Base-by-base conservation (phyloP, 75 land plant genomes). In the Pseudotsuga menziesii region DNA sequence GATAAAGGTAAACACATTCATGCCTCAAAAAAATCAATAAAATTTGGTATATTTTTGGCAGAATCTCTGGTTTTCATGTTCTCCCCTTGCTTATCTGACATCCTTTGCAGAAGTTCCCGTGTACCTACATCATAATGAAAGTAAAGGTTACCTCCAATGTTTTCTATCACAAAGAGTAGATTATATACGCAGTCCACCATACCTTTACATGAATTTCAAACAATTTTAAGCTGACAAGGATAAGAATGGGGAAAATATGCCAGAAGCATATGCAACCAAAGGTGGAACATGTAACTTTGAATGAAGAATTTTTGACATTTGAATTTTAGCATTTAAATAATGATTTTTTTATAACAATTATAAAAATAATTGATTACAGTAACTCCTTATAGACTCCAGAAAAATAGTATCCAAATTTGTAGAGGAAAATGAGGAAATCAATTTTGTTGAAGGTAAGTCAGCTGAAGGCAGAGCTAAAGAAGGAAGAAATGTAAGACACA, bases 51-150 rank as follows among this genome's bases (percentile, higher is more conserved):
- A 20, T 91, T 91, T 72, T 87, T 84, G n/a, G 88, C 92, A 76
- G 99, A 96, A 81, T 96, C 89, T 36, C 77, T 78, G 58, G 94
- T 78, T 73, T 84, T 81, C 99, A 96, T 96, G 73, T 78, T 74
- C 75, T 56, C 78, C 27, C 99, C 99, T 75, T 96, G 99, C 87
- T 91, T 94, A 78, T 87, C 89, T 56, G 99, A 94, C 14, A 96
- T 77, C 29, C 70, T 89, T 44, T 86, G 85, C 61, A 96, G 69
- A 22, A 96, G 59, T 55, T 96, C 96, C 72, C 91, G 94, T 39
- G 83, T 90, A 11, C 99, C 99, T 96, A 87, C 61, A 84, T 19
- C 66, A 73, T 73, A 67, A 58, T 32, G 22, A 22, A 82, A 66
- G 15, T 19, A 29, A 66, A 48, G 15, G 16, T 17, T n/a, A 44